A percentile compares a stretch with the other conserved stretches of the same genome.
Conservation (phyloP, 306 rosid species). For the Sophora flavescens region DNA sequence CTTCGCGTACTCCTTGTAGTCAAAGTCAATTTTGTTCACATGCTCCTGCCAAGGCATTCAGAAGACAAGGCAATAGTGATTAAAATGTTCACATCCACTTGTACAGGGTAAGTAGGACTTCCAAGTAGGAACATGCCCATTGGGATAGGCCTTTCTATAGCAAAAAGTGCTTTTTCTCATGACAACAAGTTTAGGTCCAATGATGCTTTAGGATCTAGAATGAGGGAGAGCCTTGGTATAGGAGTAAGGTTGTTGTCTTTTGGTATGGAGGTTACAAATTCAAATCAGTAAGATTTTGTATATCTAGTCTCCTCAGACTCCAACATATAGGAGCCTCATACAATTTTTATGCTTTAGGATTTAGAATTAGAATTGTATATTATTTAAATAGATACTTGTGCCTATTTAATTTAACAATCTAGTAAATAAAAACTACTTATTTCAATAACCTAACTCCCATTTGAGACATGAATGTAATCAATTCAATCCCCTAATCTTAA, state of each 20-base stretch:
- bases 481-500: background rate
- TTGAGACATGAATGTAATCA: background rate
- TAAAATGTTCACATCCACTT: background rate
- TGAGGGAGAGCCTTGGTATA: too few species aligned
- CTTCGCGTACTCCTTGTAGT: conserved; percentile 76
- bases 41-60: conserved; percentile 62
- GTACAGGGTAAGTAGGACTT: background rate
- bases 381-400: background rate
- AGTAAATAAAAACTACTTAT: background rate
- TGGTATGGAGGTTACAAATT: too few species aligned
- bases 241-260: too few species aligned
- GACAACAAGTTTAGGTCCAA: background rate
- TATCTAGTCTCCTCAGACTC: too few species aligned
- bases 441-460: too few species aligned
- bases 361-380: background rate
- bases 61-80: background rate
- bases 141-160: background rate
- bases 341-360: conserved; percentile 18
- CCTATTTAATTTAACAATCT: too few species aligned
- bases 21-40: conserved; percentile 79
- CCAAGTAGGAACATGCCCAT: background rate
- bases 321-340: too few species aligned
- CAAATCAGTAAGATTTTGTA: too few species aligned
- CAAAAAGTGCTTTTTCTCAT: background rate
- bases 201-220: background rate